Evolutionary conservation across 164 flowering plant genomes (phyloP), one percentile per base, ranked within the genome.

Genomic region (Umbellularia californica): DNA sequence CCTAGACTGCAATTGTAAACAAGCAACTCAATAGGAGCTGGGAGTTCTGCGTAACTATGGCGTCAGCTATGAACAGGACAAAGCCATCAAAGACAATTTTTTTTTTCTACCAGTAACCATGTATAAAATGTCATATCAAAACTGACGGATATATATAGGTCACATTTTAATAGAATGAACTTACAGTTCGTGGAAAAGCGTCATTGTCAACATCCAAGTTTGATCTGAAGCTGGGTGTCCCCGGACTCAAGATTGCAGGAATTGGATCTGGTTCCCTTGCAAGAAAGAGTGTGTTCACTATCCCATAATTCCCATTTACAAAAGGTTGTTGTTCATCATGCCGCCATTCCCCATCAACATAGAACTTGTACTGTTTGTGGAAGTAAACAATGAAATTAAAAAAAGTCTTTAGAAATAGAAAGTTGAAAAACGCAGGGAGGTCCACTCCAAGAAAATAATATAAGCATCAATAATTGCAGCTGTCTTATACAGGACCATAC

Each of bases 261-360:
- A 73, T 50, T 5, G 78, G 76, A 75, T 84, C 88, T 74, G 90
- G 78, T 27, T 87, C 92, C 77, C 85, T 75, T 20, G 89, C 69
- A 77, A 90, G 75, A 33, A 83, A 66, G 60, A 91, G 72, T 65
- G 95, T 90, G 82, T 95, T 93, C 77, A 93, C 97, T 25, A 83
- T 76, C 70, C 97, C 98, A 82, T 85, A 88, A 77, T 81, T 89
- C 50, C 91, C 80, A 79, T 73, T 83, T 22, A 81, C 83, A 78
- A 23, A 81, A 65, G 90, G 93, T 27, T 84, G 92, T 69, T 65
- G 82, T 74, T 90, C 90, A 81, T 95, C 98, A 80, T 95, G 92
- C 35, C 89, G 83, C 97, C 96, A 94, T 81, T 92, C 93, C 77
- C 98, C 98, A 77, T 94, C 98, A 78, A 94, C 96, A 78, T 81